Conservation (phyloP, 805 yeast genomes). For the Saccharomyces kudriavzevii region DNA sequence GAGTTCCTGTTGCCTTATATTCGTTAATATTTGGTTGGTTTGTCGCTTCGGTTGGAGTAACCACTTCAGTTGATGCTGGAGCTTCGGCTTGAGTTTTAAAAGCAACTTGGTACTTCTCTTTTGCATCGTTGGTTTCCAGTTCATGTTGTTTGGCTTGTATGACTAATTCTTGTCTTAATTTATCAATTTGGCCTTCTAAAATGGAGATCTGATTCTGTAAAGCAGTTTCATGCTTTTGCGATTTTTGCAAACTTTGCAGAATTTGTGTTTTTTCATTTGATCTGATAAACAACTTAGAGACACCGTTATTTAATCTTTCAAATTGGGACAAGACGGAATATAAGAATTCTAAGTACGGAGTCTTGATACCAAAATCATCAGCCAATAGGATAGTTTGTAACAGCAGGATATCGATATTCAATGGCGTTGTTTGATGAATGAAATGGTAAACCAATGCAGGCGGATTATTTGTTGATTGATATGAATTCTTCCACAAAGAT, state of each 20-base stretch:
- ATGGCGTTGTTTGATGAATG: constrained; percentile 41
- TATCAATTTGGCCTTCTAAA: constrained; percentile 7
- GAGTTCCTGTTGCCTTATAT: constrained; percentile 25
- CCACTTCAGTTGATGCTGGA: not conserved
- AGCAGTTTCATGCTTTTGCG: not conserved
- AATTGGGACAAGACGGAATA: constrained; percentile 71
- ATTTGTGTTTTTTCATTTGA: constrained; percentile 7
- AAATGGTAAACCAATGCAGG: constrained; percentile 64
- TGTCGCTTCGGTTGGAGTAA: not conserved
- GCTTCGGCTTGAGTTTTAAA: not conserved
- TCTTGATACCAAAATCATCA: constrained; percentile 78
- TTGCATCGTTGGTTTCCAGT: not conserved
- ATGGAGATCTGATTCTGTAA: not conserved
- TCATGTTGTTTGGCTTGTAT: constrained; percentile 2
- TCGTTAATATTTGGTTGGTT: not conserved
- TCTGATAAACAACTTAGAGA: constrained; percentile 29
- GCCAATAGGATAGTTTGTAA: constrained; percentile 83
- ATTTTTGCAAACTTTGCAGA: not conserved
- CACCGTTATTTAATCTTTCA: constrained; percentile 39
- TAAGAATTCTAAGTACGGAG: constrained; percentile 83
- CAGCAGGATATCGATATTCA: constrained; percentile 66
- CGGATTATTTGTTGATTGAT: constrained; percentile 34
- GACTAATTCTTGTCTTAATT: constrained; percentile 5
- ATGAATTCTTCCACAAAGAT: constrained; percentile 43
- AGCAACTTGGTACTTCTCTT: not conserved